Base-by-base conservation (phyloP, 345 rosid genomes). In the Syzygium aromaticum region DNA sequence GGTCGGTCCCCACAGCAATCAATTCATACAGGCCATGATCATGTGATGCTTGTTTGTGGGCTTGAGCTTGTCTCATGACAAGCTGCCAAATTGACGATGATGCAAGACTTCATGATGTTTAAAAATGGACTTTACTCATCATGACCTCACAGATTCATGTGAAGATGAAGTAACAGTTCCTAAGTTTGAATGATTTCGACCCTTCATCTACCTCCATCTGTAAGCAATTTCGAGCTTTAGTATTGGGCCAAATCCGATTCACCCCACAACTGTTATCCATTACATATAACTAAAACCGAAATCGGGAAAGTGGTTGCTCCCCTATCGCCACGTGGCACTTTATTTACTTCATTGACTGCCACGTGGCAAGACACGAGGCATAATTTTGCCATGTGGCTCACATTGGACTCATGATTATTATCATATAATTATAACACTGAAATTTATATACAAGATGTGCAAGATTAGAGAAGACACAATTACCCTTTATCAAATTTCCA, bases 291-390 rank as follows among this genome's bases (percentile, higher is more conserved):
- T 9, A 67, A 67, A 67, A 33, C 6, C 0, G 1, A 22, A 38
- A 73, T 38, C 1, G 4, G 38, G 7, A 73, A 0, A 2, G n/a
- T 0, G 4, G 25, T 40, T 7, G 9, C 43, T 38, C 46, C 0
- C 25, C 25, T 0, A 33, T 33, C 2, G 7, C 25, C 80, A 73
- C 0, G 7, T 38, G 7, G 49, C 46, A 4, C 12, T 67, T 40
- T 27, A 73, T 73, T 19, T 33, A 8, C 49, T 13, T 21, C 0
- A 1, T 0, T 0, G 2, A 63, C 1, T 12, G 30, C 10, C 67
- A 59, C 17, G 1, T 25, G 17, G 67, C 17, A n/a, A 61, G 7
- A 3, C 9, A 57, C 14, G 3, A 10, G 17, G 15, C 54, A 52
- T 15, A 52, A 52, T 14, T 52, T 14, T 16, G 4, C 17, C 54